Evolutionary conservation across 2,329 filamentous ascomycete genomes (phyloP), one percentile per base, ranked within the genome.

Genomic region (Lachnellula willkommii): DNA sequence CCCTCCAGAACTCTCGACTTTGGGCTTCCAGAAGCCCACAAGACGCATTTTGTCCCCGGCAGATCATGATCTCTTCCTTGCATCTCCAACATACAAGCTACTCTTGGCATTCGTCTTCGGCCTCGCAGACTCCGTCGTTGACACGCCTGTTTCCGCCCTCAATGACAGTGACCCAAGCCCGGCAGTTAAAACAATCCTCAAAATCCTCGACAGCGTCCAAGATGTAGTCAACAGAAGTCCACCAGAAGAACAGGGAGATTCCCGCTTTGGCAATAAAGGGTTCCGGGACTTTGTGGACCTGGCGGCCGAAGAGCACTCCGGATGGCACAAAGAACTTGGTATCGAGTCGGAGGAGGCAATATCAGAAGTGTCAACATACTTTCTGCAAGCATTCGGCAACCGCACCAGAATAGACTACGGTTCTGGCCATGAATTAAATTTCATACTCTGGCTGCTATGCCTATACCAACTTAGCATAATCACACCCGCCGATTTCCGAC

Each of bases 391-490:
- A 0, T 92, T 97, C 62, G 94, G 94, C 47, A 96, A 95, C 69
- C 82, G 86, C 46, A 82, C 82, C 51, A 83, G 93, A 42, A 94
- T 99, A 67, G 94, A 99, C 75, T 99, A 99, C 71, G 94, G 94
- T 50, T 96, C 91, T 0, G 94, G 94, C 2, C 94, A 99, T 72
- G 94, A 99, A 74, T 81, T 99, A 60, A 97, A 99, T 76, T 97
- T 99, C 74, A 79, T 93, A 71, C 87, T 96, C 69, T 99, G 93
- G 92, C 81, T 97, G 37, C 81, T 99, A n/a, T 96, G 90, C 68
- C 84, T 99, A 0, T 90, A 94, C 70, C 88, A 93, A 68, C 79
- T 96, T 15, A 76, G 78, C 11, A 72, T 90, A 20, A 70, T 97
- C 37, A 74, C 79, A 1, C 70, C 72, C 5, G 65, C 77, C 11